Percentiles rank a stretch among this genome's conserved stretches.
Evolutionary conservation across 495 filamentous ascomycete species (phyloP).

Genomic region (Margaritispora aquatica): DNA sequence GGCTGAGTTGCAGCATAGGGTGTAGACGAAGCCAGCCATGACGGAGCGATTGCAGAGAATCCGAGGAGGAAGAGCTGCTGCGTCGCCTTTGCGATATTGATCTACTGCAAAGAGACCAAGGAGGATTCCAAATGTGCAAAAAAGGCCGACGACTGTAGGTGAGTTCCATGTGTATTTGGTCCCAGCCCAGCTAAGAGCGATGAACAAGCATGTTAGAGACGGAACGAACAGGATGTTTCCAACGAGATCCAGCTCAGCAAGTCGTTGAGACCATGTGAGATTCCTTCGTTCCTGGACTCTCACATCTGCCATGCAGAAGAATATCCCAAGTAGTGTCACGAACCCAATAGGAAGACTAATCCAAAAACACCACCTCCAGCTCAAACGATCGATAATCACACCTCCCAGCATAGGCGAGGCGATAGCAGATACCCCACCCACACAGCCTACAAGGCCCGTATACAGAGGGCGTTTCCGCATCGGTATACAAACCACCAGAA

Average conservation of each 20-base stretch:
- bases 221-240: slow-evolving; percentile 35
- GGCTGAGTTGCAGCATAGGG: slow-evolving; percentile 50
- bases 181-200: slow-evolving; percentile 43
- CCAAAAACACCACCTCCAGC: slow-evolving; percentile 47
- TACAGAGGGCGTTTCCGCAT: slow-evolving; percentile 55
- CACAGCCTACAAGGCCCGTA: slow-evolving; percentile 54
- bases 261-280: slow-evolving; percentile 19
- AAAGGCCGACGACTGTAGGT: slow-evolving; percentile 28
- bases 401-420: slow-evolving; percentile 60
- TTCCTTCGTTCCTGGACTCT: neutral
- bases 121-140: slow-evolving; percentile 57
- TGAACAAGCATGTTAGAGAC: slow-evolving; percentile 30
- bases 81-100: slow-evolving; percentile 61
- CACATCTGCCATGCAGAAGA: slow-evolving; percentile 41
- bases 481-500: slow-evolving; percentile 71
- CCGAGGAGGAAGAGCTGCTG: slow-evolving; percentile 67
- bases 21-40: slow-evolving; percentile 27
- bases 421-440: slow-evolving; percentile 58
- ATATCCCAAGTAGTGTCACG: slow-evolving; percentile 52
- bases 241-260: slow-evolving; percentile 39
- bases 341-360: slow-evolving; percentile 57
- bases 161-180: slow-evolving; percentile 33
- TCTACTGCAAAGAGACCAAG: slow-evolving; percentile 53
- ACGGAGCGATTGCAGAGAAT: slow-evolving; percentile 72
- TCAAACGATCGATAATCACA: slow-evolving; percentile 39